Evolutionary conservation across 192 early-diverging fungal genomes (phyloP), one percentile per base, ranked within the genome.

Genomic region (Backusella macrospora): DNA sequence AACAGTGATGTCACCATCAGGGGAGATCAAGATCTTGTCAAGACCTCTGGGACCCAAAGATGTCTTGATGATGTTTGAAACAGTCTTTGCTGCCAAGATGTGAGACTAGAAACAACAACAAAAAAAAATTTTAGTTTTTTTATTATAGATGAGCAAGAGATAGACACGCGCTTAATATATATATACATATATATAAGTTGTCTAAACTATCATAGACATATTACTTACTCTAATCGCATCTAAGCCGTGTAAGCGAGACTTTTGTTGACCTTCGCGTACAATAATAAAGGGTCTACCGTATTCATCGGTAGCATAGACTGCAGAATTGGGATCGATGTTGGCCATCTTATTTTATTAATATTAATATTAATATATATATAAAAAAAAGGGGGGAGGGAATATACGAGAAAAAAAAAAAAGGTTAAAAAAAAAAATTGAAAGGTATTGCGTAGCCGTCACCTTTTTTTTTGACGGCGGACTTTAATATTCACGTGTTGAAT

Each of bases 21-120:
- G 95, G 21, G 97, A 99, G 78, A 99, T 97, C 23, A 99, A 87
- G 73, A 99, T 99, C 89, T 99, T 99, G 89, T 99, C 98, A 44
- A 99, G 91, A 73, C 98, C 93, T 70, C 96, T 92, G 39, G 98
- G 98, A 9, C 98, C 98, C 18, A 99, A 90, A 16, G 98, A 99
- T 21, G 97, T 98, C 80, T 97, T 98, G 68, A 99, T 83, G 79
- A 99, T 99, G 80, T 92, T 96, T 47, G 98, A 90, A 23, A 99
- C 97, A 39, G 98, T 93, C 78, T 93, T 94, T 66, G 96, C 98
- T 39, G 97, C 98, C 74, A 99, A 89, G 77, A 99, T 99, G 79
- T 99, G 96, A 18, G 95, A 92, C 97, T 99, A 85, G 37, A 39
- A 16, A 3, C 64, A 65, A 62, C 43, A 52, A 48, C n/a, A n/a